A percentile compares a stretch with the other conserved stretches of the same genome.
Conservation (phyloP, 1,139 yeast species). For the Yamadazyma songkhlaensis region DNA sequence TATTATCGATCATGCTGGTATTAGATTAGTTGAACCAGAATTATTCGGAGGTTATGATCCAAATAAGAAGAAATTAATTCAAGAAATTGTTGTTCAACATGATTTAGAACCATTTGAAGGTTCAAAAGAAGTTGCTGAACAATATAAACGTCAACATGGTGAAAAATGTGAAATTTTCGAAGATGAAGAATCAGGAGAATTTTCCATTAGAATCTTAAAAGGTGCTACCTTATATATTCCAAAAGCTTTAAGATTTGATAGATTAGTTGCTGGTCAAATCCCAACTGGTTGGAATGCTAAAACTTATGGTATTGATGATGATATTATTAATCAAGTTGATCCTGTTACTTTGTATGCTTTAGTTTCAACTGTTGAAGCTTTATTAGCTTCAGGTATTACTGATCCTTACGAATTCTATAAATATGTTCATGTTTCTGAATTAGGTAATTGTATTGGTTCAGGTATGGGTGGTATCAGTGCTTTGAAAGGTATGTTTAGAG, state of each 20-base stretch:
- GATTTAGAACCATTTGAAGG: conserved; percentile 95
- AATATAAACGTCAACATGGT: conserved; percentile 91
- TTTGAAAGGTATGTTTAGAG: conserved; percentile 95
- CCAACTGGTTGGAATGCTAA: conserved; percentile 98
- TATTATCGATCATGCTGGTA: conserved; percentile 91
- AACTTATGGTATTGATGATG: conserved; percentile 92
- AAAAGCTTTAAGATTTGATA: conserved; percentile 92
- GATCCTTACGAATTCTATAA: conserved; percentile 98
- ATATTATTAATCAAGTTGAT: conserved; percentile 89
- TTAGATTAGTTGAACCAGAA: conserved; percentile 94
- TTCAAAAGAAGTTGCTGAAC: conserved; percentile 92
- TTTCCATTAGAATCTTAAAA: conserved; percentile 82
- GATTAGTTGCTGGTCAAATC: conserved; percentile 97
- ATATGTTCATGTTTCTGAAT: conserved; percentile 96
- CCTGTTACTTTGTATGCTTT: conserved; percentile 90
- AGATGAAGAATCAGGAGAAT: conserved; percentile 87
- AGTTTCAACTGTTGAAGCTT: conserved; percentile 94
- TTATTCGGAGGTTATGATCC: conserved; percentile 93
- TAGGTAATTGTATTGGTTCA: conserved; percentile 98
- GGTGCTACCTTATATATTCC: conserved; percentile 92
- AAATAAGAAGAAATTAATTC: conserved; percentile 84
- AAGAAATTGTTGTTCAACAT: conserved; percentile 94
- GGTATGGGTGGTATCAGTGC: conserved; percentile 99
- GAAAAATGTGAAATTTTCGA: conserved; percentile 91
- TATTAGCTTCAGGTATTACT: conserved; percentile 89